Conservation (phyloP, 169 alveolate species). For the Fabrea salina region DNA sequence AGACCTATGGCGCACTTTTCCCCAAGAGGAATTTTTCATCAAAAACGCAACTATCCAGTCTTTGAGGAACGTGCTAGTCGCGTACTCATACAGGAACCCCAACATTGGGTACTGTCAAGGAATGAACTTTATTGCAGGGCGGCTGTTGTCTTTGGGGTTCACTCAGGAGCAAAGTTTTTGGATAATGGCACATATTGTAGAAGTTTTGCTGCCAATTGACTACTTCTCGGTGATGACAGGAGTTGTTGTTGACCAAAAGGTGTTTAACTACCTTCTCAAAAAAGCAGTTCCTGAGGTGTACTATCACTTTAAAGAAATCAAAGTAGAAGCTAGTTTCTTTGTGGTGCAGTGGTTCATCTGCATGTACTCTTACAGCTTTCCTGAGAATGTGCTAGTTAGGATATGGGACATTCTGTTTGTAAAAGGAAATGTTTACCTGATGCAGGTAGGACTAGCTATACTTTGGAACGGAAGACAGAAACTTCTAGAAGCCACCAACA, state of each 20-base stretch:
- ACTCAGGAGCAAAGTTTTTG: constrained; percentile 47
- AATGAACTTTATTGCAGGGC: constrained; percentile 46
- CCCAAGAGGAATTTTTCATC: constrained; percentile 24
- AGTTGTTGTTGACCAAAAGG: not conserved
- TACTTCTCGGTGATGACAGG: constrained; percentile 30
- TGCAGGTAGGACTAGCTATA: constrained; percentile 3
- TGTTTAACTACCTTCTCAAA: not conserved
- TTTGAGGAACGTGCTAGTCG: constrained; percentile 45
- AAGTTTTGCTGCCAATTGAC: constrained; percentile 1
- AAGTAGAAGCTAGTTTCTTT: not conserved
- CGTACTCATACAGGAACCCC: constrained; percentile 52
- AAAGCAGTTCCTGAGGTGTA: not conserved
- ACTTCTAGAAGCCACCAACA: not conserved
- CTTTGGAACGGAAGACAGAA: not conserved
- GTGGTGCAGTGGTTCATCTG: constrained; percentile 23
- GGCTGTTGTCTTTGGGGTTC: constrained; percentile 43
- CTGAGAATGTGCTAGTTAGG: not conserved
- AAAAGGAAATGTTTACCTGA: not conserved
- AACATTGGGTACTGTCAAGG: constrained; percentile 64
- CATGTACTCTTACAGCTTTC: constrained; percentile 4
- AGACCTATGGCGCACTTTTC: constrained; percentile 46
- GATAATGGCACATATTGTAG: constrained; percentile 8
- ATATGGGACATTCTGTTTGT: constrained; percentile 24
- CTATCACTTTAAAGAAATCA: not conserved
- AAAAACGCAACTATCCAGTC: not conserved